phyloP scores from a whole-genome alignment of 2,329 filamentous ascomycete species.

The Diplodia intermedia region DNA sequence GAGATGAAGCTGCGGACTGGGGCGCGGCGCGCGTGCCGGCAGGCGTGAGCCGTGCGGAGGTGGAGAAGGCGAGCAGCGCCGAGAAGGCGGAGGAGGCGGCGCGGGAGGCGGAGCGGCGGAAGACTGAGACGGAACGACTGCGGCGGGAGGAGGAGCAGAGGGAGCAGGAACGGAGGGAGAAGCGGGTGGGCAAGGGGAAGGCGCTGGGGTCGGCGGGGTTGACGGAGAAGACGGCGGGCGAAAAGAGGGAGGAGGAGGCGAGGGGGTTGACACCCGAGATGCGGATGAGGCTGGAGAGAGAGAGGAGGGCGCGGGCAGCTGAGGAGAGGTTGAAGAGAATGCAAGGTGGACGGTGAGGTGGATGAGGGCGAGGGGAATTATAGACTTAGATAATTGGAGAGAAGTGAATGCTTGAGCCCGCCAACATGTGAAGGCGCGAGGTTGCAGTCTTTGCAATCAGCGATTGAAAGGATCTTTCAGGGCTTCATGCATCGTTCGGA shows the following conservation, averaged over 20 bases:
- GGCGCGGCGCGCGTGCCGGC: conserved; percentile 74
- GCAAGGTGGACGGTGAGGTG: conserved; percentile 51
- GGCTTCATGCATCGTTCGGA: too few species aligned
- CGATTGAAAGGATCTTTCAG: neutral
- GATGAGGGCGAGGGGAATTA: neutral
- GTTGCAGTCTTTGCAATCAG: neutral
- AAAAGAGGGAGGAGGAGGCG: conserved; percentile 81
- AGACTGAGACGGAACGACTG: conserved; percentile 76
- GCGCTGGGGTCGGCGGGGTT: conserved; percentile 61
- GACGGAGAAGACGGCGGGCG: conserved; percentile 75
- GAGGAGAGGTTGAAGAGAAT: conserved; percentile 82
- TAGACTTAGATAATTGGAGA: neutral
- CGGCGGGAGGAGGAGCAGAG: conserved; percentile 61
- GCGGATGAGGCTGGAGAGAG: conserved; percentile 81
- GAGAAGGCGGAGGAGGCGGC: conserved; percentile 74
- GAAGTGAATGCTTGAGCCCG: neutral
- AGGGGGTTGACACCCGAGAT: conserved; percentile 88
- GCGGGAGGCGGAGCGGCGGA: conserved; percentile 69
- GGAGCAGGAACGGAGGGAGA: conserved; percentile 59
- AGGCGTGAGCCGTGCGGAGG: conserved; percentile 73
- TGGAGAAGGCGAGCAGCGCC: conserved; percentile 69
- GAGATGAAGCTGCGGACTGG: conserved; percentile 82
- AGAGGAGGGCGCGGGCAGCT: conserved; percentile 86
- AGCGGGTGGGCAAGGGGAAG: conserved; percentile 56
- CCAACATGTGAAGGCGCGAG: neutral